Conservation (phyloP, 2,329 filamentous ascomycete species). For the Hawksworthiomyces lignivorus region DNA sequence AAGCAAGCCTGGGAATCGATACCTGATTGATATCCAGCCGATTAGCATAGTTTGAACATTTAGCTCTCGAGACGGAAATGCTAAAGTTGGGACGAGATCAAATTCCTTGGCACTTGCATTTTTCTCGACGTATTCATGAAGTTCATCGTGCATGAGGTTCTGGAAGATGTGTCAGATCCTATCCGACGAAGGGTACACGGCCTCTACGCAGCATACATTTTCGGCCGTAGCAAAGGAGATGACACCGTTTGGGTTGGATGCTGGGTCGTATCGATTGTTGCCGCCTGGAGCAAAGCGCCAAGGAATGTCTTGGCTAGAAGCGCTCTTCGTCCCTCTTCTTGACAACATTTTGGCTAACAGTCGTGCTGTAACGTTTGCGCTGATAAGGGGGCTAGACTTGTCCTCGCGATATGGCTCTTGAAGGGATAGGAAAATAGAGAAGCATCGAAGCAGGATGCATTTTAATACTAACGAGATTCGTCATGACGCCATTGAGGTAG, state of each 20-base stretch:
- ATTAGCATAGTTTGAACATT: too few relatives aligned
- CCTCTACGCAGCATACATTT: too few relatives aligned
- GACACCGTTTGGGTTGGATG: constrained; percentile 31
- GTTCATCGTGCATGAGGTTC: constrained; percentile 32
- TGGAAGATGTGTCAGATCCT: constrained; percentile 9
- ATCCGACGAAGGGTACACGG: too few relatives aligned
- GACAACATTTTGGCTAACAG: constrained; percentile 2
- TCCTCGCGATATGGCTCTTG: too few relatives aligned
- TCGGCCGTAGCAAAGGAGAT: constrained; percentile 43
- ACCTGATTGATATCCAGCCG: too few relatives aligned
- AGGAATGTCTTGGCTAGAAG: constrained; percentile 17
- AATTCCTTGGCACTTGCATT: constrained; percentile 21
- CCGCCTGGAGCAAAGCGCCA: constrained; percentile 26
- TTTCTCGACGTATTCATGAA: constrained; percentile 21
- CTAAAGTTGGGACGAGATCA: constrained; percentile 9
- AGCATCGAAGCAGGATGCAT: too few relatives aligned
- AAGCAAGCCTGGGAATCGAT: constrained; percentile 19
- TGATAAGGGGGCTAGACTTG: too few relatives aligned
- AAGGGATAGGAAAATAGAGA: too few relatives aligned
- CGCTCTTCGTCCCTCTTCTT: background rate
- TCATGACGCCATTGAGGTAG: too few relatives aligned
- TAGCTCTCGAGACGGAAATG: too few relatives aligned
- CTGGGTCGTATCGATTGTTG: constrained; percentile 27
- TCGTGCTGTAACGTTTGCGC: too few relatives aligned
- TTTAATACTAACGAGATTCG: too few relatives aligned